Evolutionary conservation across 441 rosid genomes (phyloP), one percentile per base, ranked within the genome.

Genomic region (Sinapis alba): DNA sequence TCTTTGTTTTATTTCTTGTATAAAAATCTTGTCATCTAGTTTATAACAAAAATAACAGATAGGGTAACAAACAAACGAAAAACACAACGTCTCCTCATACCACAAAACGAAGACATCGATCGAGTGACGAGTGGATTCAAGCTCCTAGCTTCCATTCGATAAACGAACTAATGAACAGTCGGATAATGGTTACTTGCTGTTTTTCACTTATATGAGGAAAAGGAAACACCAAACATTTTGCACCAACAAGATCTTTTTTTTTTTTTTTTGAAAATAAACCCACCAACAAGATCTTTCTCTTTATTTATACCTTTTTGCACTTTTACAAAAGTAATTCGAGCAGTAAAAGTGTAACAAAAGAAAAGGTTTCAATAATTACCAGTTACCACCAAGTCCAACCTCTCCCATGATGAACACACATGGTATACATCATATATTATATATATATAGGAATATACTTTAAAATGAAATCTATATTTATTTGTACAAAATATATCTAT

Each of bases 301-400:
- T 63, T 70, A 56, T 65, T 43, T 54, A 50, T 65, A 77, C 62
- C 64, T 72, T 77, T 77, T 71, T 65, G 56, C 68, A 65, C 72
- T 77, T 77, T 78, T 72, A 24, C 72, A 66, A 78, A 78, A 78
- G 77, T 53, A 71, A 77, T 30, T 65, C 51, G 34, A 77, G 18
- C 45, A 24, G 67, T 10, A 50, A 50, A 78, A 78, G 80, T 61
- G 47, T 72, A 66, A 72, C 59, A 77, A 65, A 54, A 77, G 65
- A 15, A 26, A 65, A 76, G 75, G 75, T 69, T 20, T 45, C 53
- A 76, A 76, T 76, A 41, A 76, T 63, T 69, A 69, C 41, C 1
- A 76, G 50, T 63, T 76, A 70, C 68, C 70, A 50, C 59, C 71
- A 59, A 59, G 36, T 71, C 80, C 72, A 77, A 77, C 76, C 67